Evolutionary conservation across 176 grass and related monocot species (phyloP).

Genomic region (Melocanna baccifera): DNA sequence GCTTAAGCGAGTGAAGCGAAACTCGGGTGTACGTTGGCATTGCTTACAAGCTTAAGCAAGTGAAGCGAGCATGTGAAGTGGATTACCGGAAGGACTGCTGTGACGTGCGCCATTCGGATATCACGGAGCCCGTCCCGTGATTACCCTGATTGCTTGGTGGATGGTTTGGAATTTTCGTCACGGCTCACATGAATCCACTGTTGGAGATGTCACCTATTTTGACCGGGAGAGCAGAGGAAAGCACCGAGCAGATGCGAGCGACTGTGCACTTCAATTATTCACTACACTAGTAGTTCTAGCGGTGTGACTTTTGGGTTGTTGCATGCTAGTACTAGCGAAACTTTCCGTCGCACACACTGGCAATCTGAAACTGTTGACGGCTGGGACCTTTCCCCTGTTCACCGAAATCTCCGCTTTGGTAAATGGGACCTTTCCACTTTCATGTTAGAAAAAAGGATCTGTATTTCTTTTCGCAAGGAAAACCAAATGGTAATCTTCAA

Average conservation of each 20-base stretch:
- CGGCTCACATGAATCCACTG: conserved; percentile 19
- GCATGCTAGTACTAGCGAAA: background rate
- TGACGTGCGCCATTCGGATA: conserved; percentile 8
- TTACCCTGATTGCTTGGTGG: background rate
- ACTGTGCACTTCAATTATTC: background rate
- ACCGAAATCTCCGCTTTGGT: background rate
- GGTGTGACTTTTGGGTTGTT: background rate
- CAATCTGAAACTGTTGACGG: background rate
- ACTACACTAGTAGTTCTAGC: background rate
- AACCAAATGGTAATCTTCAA: background rate
- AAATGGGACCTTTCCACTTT: background rate
- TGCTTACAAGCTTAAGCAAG: conserved; percentile 8
- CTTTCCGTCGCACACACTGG: background rate
- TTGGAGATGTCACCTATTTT: background rate
- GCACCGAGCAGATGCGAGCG: background rate
- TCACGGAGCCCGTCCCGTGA: conserved; percentile 2
- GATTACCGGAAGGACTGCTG: background rate
- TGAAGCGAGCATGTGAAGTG: background rate
- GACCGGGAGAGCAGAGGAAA: background rate
- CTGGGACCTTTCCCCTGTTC: background rate
- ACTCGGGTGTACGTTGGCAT: background rate
- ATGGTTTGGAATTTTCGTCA: background rate
- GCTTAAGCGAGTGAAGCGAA: background rate
- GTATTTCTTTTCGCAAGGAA: background rate
- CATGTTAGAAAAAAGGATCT: background rate